Percentiles rank a stretch among this genome's conserved stretches.
phyloP scores from a whole-genome alignment of 2,329 filamentous ascomycete genomes.

The Arthrobotrys musiformis region DNA sequence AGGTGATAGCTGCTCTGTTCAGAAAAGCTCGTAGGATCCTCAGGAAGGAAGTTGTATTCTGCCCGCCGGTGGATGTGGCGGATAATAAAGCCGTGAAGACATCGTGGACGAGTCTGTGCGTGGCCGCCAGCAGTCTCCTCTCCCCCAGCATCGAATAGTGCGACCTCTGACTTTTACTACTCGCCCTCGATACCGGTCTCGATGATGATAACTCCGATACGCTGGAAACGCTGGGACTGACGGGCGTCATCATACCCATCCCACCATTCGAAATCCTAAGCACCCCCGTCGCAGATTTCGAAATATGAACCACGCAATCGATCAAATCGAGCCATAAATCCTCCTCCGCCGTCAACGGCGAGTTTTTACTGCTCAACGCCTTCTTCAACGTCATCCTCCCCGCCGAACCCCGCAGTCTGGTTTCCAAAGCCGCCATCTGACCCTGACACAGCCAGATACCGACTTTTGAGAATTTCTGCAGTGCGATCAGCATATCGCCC shows the following conservation, averaged over 20 bases:
- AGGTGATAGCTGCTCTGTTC: constrained; percentile 79
- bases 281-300: constrained; percentile 61
- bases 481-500: constrained; percentile 77
- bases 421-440: constrained; percentile 74
- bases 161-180: constrained; percentile 48
- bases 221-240: constrained; percentile 35
- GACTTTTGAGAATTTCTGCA: constrained; percentile 90
- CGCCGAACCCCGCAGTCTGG: constrained; percentile 57
- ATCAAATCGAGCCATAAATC: constrained; percentile 74
- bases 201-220: constrained; percentile 34
- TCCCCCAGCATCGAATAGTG: constrained; percentile 49
- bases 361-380: constrained; percentile 56
- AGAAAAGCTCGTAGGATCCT: constrained; percentile 90
- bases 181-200: constrained; percentile 64
- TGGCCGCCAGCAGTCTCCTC: constrained; percentile 72
- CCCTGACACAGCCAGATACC: constrained; percentile 96
- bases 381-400: constrained; percentile 60
- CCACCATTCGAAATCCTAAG: constrained; percentile 51
- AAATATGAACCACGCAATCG: constrained; percentile 70
- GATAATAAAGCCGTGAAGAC: constrained; percentile 87
- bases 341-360: constrained; percentile 68
- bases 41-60: constrained; percentile 73
- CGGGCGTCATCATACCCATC: constrained; percentile 30
- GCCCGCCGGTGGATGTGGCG: constrained; percentile 71
- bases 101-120: constrained; percentile 85